These are phyloP conservation scores for Phyllosticta citriasiana DNA, from an alignment of 2,329 filamentous ascomycete species.

Conservation along the genomic window DNA sequence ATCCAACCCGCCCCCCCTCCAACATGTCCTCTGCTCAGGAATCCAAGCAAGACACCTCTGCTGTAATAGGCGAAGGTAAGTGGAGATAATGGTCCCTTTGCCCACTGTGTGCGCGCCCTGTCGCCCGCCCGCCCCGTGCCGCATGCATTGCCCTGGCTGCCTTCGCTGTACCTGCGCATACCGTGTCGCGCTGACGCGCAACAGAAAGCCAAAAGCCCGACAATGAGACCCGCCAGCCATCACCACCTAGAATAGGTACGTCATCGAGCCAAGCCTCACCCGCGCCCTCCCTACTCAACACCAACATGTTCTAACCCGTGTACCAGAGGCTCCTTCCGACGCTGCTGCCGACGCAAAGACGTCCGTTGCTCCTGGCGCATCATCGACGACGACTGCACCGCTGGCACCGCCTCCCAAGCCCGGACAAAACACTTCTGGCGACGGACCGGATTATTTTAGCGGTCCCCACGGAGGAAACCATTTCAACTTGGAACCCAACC, in stretches of 20 bases:
- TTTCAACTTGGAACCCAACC: conserved; percentile 79
- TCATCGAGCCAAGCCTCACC: background rate
- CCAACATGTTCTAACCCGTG: background rate
- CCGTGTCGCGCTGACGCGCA: background rate
- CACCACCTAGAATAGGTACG: conserved; percentile 13
- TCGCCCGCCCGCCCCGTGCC: background rate
- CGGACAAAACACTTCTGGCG: conserved; percentile 18
- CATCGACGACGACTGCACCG: conserved; percentile 35
- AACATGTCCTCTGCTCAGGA: conserved; percentile 31
- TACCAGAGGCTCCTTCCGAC: conserved; percentile 9
- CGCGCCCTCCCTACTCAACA: background rate
- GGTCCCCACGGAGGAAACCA: conserved; percentile 32
- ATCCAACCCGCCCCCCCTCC: conserved; percentile 20
- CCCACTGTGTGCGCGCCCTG: background rate
- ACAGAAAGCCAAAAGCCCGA: conserved; percentile 6
- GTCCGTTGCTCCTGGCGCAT: conserved; percentile 20
- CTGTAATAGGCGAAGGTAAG: conserved; percentile 27
- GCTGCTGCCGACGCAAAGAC: conserved; percentile 14
- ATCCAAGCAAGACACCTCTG: conserved; percentile 24
- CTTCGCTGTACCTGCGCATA: background rate
- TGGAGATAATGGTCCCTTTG: background rate
- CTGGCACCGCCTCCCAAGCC: conserved; percentile 44
- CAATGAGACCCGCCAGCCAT: conserved; percentile 6
- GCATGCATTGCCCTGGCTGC: background rate
- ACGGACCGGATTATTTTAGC: conserved; percentile 40